Conservation (phyloP, 1,284 basidiomycete genomes). For the Cutaneotrichosporon sp. region DNA sequence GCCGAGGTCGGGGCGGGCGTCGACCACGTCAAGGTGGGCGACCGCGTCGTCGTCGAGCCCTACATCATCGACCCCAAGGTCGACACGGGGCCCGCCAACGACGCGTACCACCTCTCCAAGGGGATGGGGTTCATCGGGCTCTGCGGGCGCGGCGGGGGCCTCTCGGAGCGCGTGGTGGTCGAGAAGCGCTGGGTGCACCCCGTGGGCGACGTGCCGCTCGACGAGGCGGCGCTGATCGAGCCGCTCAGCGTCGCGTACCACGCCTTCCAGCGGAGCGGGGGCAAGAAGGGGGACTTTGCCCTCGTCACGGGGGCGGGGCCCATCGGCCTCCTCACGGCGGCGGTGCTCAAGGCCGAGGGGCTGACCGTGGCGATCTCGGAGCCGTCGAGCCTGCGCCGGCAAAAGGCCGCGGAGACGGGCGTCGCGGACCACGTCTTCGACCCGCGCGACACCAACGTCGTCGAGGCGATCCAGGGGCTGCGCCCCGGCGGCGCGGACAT, state of each 20-base stretch:
- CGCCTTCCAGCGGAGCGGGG: slow-evolving; percentile 19
- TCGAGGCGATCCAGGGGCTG: slow-evolving; percentile 7
- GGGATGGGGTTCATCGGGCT: slow-evolving; percentile 27
- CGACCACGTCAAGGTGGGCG: slow-evolving; percentile 40
- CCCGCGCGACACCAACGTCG: slow-evolving; percentile 17
- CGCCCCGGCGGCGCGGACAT: slow-evolving; percentile 21
- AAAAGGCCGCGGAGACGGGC: slow-evolving; percentile 20
- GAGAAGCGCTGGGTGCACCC: slow-evolving; percentile 25
- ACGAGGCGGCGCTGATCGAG: slow-evolving; percentile 26
- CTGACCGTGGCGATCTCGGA: slow-evolving; percentile 20
- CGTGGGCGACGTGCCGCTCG: slow-evolving; percentile 22
- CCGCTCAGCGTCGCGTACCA: slow-evolving; percentile 23
- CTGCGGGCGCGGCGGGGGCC: slow-evolving; percentile 21
- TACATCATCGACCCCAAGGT: slow-evolving; percentile 19
- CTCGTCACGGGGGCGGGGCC: slow-evolving; percentile 23
- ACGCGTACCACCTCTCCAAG: slow-evolving; percentile 25
- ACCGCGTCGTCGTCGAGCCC: slow-evolving; percentile 52
- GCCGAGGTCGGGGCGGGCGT: slow-evolving; percentile 35
- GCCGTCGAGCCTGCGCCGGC: slow-evolving; percentile 13
- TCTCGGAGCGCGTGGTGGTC: slow-evolving; percentile 23
- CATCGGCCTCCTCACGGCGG: slow-evolving; percentile 23
- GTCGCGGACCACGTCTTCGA: slow-evolving; percentile 20
- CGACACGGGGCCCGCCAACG: slow-evolving; percentile 16
- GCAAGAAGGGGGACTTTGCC: slow-evolving; percentile 22
- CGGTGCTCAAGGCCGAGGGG: slow-evolving; percentile 25